A percentile compares a stretch with the other conserved stretches of the same genome.
Evolutionary conservation across 169 alveolate species (phyloP).

Genomic region (Theileria parva): DNA sequence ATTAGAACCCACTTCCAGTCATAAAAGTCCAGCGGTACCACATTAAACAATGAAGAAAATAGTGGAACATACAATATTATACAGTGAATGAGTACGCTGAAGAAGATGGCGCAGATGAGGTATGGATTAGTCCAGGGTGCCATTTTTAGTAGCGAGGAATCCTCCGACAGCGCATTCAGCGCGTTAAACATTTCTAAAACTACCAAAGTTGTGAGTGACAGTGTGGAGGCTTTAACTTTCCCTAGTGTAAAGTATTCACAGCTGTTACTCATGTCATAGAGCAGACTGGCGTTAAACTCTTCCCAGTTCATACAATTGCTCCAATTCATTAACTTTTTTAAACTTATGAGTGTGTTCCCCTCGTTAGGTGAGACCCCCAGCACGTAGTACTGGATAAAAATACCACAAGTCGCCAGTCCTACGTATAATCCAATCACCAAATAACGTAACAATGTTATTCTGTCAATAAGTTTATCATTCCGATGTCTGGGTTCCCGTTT

Average conservation of each 20-base stretch:
- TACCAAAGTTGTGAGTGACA: slow-evolving; percentile 94
- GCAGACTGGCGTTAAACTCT: slow-evolving; percentile 77
- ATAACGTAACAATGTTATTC: slow-evolving; percentile 92
- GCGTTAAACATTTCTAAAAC: slow-evolving; percentile 98
- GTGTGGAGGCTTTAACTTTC: slow-evolving; percentile 95
- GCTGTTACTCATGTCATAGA: slow-evolving; percentile 85
- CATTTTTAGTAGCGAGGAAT: slow-evolving; percentile 89
- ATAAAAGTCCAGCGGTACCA: slow-evolving; percentile 84
- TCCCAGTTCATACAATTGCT: slow-evolving; percentile 85
- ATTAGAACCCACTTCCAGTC: slow-evolving; percentile 95
- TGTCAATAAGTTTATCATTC: slow-evolving; percentile 93
- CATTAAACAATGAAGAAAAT: slow-evolving; percentile 89
- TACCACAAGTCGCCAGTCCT: slow-evolving; percentile 97
- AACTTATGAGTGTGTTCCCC: slow-evolving; percentile 91
- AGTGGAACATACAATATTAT: slow-evolving; percentile 93
- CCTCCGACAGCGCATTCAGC: slow-evolving; percentile 97
- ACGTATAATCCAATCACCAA: slow-evolving; percentile 95
- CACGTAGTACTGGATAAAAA: slow-evolving; percentile 93
- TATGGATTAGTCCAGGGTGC: slow-evolving; percentile 97
- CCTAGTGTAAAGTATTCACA: slow-evolving; percentile 97
- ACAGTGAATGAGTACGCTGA: slow-evolving; percentile 88
- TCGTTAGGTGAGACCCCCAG: slow-evolving; percentile 88
- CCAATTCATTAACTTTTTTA: slow-evolving; percentile 84
- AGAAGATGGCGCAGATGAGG: slow-evolving; percentile 90
- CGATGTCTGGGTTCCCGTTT: slow-evolving; percentile 93